Evolutionary conservation across 2,329 filamentous ascomycete genomes (phyloP), one percentile per base, ranked within the genome.

Genomic region (Rasamsonia emersonii): DNA sequence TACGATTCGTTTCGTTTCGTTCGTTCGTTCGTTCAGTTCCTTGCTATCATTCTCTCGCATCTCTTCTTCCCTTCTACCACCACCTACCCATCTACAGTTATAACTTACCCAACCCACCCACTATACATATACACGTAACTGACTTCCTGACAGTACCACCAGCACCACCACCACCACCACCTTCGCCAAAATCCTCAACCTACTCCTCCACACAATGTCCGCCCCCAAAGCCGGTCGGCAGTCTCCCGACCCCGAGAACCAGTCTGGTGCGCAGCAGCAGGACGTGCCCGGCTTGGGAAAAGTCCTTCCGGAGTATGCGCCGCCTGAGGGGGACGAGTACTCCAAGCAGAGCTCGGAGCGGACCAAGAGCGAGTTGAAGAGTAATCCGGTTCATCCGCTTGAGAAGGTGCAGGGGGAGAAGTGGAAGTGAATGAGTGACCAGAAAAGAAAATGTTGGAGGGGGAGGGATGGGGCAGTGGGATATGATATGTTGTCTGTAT

Each of bases 221-320:
- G 27, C 33, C 17, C 34, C 30, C 43, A 62, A 68, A 51, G 61
- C 73, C 60, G 82, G 83, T 56, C 78, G 79, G 53, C 73, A 93
- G 62, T 93, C 86, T 18, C 86, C 86, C 40, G 65, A 77, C 32
- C 82, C 83, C 17, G 77, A 83, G 64, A 54, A 58, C 44, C 82
- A 85, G 61, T 64, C 68, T 21, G 78, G 73, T 38, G 60, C 66
- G 34, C 84, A 91, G 64, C 60, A 75, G 37, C 63, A 73, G 42
- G 73, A 73, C 5, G 52, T 71, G 9, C 68, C 76, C 2, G 73
- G 58, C n/a, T 62, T 67, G 1, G 74, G 76, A 35, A 68, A 77
- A 45, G 71, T 73, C 28, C 65, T 71, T 46, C 64, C 77, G 42
- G 64, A 75, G 26, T 64, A 46, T 24, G 56, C 43, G 10, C 33